These are phyloP conservation scores for Xylaria sp. DNA, from an alignment of 2,329 filamentous ascomycete genomes.

Conservation along the genomic window DNA sequence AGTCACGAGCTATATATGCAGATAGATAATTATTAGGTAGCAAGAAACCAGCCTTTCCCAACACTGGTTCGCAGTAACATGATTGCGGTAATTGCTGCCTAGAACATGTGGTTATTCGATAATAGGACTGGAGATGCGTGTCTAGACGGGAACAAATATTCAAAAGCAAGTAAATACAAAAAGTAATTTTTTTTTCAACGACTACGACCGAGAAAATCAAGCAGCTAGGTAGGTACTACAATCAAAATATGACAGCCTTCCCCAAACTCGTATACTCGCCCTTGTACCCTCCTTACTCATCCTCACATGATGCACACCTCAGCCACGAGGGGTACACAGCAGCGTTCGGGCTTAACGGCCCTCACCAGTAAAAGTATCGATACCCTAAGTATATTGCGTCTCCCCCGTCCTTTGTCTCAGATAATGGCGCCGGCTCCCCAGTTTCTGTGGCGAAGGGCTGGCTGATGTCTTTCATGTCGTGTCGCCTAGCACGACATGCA, in stretches of 20 bases:
- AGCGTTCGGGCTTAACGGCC: slow-evolving; percentile 15
- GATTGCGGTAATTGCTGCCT: neutral
- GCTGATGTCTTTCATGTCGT: slow-evolving; percentile 20
- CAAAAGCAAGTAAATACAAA: slow-evolving; percentile 9
- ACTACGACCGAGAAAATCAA: neutral
- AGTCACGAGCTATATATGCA: slow-evolving; percentile 3
- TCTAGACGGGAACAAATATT: slow-evolving; percentile 11
- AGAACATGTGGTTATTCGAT: neutral
- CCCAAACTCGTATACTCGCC: neutral
- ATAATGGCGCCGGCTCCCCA: slow-evolving; percentile 4
- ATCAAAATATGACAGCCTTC: neutral
- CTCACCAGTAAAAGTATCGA: slow-evolving; percentile 12
- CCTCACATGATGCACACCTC: slow-evolving; percentile 20
- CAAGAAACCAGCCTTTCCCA: neutral
- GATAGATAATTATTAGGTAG: slow-evolving; percentile 10
- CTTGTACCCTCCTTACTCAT: neutral
- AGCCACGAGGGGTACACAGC: slow-evolving; percentile 18
- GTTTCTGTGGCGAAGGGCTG: slow-evolving; percentile 10
- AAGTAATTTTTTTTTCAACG: neutral
- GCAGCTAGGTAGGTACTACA: no score
- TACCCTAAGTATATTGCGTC: slow-evolving; percentile 11
- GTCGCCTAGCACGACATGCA: slow-evolving; percentile 9
- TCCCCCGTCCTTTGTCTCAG: slow-evolving; percentile 8
- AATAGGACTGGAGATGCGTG: slow-evolving; percentile 3
- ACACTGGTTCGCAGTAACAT: slow-evolving; percentile 9